Conservation (phyloP, 768 basidiomycete genomes). For the Lentinula guzmanii region DNA sequence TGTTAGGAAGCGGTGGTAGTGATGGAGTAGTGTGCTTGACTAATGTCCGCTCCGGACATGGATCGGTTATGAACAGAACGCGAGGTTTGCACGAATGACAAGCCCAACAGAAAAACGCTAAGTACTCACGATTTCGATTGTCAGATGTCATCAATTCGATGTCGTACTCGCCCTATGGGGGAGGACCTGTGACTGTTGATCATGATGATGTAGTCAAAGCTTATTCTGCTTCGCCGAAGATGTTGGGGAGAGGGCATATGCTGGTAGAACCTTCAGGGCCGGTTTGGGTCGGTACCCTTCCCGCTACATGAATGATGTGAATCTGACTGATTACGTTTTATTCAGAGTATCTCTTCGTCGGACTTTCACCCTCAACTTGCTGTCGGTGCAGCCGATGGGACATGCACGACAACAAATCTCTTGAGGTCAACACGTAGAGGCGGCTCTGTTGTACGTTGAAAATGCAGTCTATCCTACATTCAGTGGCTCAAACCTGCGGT, state of each 20-base stretch:
- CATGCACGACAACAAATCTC: conserved; percentile 68
- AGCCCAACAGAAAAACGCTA: background rate
- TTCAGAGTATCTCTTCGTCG: conserved; percentile 65
- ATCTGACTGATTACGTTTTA: background rate
- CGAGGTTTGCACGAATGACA: conserved; percentile 41
- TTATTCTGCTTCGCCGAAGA: conserved; percentile 64
- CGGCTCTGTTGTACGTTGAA: conserved; percentile 56
- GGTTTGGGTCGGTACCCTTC: conserved; percentile 61
- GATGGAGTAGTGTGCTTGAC: conserved; percentile 74
- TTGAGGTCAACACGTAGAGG: conserved; percentile 64
- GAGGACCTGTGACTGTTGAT: conserved; percentile 73
- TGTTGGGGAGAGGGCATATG: conserved; percentile 68
- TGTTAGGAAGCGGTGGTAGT: conserved; percentile 73
- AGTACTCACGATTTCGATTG: background rate
- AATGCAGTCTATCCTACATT: background rate
- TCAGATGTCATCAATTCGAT: conserved; percentile 69
- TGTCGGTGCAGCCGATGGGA: conserved; percentile 79
- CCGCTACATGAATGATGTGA: background rate
- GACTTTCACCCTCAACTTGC: conserved; percentile 87
- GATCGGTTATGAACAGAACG: conserved; percentile 69
- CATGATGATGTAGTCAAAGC: conserved; percentile 78
- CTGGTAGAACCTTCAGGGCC: conserved; percentile 74
- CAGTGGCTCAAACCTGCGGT: background rate
- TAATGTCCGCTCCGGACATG: conserved; percentile 68
- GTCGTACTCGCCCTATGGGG: conserved; percentile 60